A percentile compares a stretch with the other conserved stretches of the same genome.
phyloP scores from a whole-genome alignment of 164 flowering plant species.

The Buxus sempervirens region DNA sequence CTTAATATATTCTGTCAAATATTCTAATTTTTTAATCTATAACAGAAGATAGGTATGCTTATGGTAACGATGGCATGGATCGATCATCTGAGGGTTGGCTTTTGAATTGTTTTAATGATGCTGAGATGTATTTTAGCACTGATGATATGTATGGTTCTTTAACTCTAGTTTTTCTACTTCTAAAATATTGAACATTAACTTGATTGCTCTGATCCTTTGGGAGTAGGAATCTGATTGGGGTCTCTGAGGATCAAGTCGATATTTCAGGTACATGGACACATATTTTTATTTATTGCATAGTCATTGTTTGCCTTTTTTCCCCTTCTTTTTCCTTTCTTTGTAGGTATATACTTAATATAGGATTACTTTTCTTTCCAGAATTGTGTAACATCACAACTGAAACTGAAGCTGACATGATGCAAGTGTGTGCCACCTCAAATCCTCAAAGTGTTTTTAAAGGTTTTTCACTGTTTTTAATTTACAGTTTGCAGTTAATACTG shows the following conservation, averaged over 20 bases:
- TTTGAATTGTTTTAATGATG: slow-evolving; percentile 62
- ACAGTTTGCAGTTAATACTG: background rate
- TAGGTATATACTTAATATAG: background rate
- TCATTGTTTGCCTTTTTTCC: background rate
- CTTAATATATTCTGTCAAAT: background rate
- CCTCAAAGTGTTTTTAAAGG: slow-evolving; percentile 5
- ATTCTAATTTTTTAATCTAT: slow-evolving; percentile 11
- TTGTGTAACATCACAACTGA: slow-evolving; percentile 41
- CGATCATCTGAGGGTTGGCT: slow-evolving; percentile 71
- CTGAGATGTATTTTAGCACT: slow-evolving; percentile 46
- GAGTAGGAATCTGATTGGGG: background rate
- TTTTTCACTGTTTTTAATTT: background rate
- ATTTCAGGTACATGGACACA: slow-evolving; percentile 45
- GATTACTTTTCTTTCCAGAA: slow-evolving; percentile 31
- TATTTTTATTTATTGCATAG: background rate
- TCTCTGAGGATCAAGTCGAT: slow-evolving; percentile 53
- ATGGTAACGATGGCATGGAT: slow-evolving; percentile 46
- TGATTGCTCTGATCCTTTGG: background rate
- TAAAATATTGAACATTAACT: slow-evolving; percentile 1
- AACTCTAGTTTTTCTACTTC: slow-evolving; percentile 10
- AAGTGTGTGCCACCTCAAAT: slow-evolving; percentile 23
- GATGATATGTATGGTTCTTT: slow-evolving; percentile 55
- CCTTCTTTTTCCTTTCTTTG: background rate
- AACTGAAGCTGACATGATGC: slow-evolving; percentile 33
- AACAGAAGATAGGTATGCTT: slow-evolving; percentile 38